Base-by-base conservation (phyloP, 768 basidiomycete genomes). In the Kockovaella imperatae region DNA sequence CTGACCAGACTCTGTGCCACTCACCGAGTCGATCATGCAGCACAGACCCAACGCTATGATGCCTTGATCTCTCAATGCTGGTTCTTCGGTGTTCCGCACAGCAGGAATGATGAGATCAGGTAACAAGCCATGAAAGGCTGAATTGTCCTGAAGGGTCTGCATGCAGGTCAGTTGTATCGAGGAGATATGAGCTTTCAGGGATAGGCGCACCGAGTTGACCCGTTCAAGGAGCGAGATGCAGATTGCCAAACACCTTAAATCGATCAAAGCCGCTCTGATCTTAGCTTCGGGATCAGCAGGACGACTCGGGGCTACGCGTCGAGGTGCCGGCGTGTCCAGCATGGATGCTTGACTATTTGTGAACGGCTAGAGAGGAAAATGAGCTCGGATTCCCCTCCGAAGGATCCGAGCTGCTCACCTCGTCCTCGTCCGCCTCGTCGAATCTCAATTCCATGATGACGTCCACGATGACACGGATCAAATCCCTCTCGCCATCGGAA, bases 41-140 rank as follows among this genome's bases (percentile, higher is more conserved):
- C 86, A 88, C 13, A 91, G 74, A 1, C 87, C 88, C 1, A 95
- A 75, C 50, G 81, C 80, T 47, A 86, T 74, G 10, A 90, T 75
- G 1, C 87, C 87, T 67, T 84, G 82, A 68, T 88, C 85, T 32
- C 86, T 77, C 59, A 91, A 76, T 0, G 77, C 75, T 4, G 86
- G 76, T 57, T 93, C 88, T 13, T 69, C 64, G 72, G 91, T 91
- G 44, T 87, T 80, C 63, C 83, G 82, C 35, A 96, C 86, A 4
- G 87, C 81, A 2, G 93, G 93, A 26, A 95, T 80, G 61, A 96
- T 87, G 15, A 99, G 75, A 58, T 96, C 88, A 8, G 86, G 75
- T 68, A 80, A 64, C 18, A 77, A 69, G 23, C 86, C 84, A 50
- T 81, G 79, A 49, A 85, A 70, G 3, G 79, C 82, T 5, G 82